Conservation (phyloP, 371 early-diverging fungal species). For the Sporodiniella umbellata region DNA sequence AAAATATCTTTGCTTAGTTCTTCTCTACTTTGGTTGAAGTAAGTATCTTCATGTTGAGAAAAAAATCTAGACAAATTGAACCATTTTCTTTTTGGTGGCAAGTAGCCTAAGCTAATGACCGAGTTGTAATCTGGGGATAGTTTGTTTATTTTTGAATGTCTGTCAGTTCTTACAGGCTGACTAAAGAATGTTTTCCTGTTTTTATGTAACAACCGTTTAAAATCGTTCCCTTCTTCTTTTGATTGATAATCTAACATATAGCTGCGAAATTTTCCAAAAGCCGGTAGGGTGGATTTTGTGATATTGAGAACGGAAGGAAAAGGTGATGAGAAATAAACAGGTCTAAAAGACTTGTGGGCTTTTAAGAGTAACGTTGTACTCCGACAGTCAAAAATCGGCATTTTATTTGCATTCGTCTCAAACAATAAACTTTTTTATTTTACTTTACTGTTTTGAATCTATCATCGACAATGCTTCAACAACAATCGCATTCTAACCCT, state of each 20-base stretch:
- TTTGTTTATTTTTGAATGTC: constrained; percentile 6
- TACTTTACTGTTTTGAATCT: not conserved
- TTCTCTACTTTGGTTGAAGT: constrained; percentile 34
- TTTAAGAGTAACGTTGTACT: not conserved
- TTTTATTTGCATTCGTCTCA: not conserved
- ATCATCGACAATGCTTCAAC: not conserved
- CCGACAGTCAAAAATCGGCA: not conserved
- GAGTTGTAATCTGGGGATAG: constrained; percentile 21
- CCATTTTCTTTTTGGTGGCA: not conserved
- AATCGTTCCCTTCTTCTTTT: constrained; percentile 26
- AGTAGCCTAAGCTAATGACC: constrained; percentile 5
- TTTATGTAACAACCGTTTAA: constrained; percentile 25
- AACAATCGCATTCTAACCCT: constrained; percentile 15
- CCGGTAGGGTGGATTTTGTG: constrained; percentile 6
- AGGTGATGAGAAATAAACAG: not conserved
- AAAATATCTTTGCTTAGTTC: constrained; percentile 43
- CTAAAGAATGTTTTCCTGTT: constrained; percentile 4
- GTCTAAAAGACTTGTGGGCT: not conserved
- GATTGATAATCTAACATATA: constrained; percentile 1
- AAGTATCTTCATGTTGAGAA: constrained; percentile 30
- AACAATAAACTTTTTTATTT: not conserved
- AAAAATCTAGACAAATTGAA: constrained; percentile 3
- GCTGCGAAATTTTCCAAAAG: constrained; percentile 14
- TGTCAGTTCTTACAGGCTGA: constrained; percentile 2
- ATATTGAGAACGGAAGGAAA: not conserved